Evolutionary conservation across 2,329 filamentous ascomycete species (phyloP), one percentile per base, ranked within the genome.

Genomic region (Bimuria novae-zelandiae): DNA sequence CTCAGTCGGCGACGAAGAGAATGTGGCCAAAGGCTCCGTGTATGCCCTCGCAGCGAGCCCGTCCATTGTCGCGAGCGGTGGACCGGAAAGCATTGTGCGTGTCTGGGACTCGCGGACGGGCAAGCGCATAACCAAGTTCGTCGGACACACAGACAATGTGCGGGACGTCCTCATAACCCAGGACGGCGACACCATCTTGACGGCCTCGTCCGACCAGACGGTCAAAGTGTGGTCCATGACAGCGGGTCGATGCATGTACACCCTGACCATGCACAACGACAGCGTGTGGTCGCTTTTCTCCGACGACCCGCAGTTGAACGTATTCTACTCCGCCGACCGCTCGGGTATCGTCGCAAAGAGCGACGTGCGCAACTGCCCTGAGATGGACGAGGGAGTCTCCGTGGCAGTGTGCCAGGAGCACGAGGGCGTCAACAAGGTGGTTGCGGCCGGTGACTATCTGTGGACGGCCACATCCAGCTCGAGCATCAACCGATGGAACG

Each of bases 171-270:
- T 99, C 47, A 86, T 99, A 60, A 96, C 90, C 64, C 86, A 93
- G 62, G 86, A 89, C 54, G 92, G 91, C 33, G 92, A 96, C 69
- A 95, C 87, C 35, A 90, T 99, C 63, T 84, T 99, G 80, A 96
- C 93, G 0, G 92, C 91, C 12, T 96, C 92, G 63, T 93, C 93
- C 1, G 94, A 99, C 72, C 92, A 96, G 76, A 97, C 94, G 0
- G 88, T 99, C 78, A 99, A 99, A 77, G 86, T 97, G 52, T 99
- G 94, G 94, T 97, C 92, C 61, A 87, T 97, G 63, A 94, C 90
- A 10, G 93, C 92, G 19, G 94, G 94, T 50, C 84, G 94, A 63
- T 99, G 94, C 80, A 93, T 97, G 88, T 91, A 97, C 75, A 99
- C 94, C 0, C 83, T 99, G 64, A 97, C 92, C 49, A 99, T 99